Percentiles rank a stretch among this genome's conserved stretches.
phyloP scores from a whole-genome alignment of 345 rosid species.

The Pistacia atlantica region DNA sequence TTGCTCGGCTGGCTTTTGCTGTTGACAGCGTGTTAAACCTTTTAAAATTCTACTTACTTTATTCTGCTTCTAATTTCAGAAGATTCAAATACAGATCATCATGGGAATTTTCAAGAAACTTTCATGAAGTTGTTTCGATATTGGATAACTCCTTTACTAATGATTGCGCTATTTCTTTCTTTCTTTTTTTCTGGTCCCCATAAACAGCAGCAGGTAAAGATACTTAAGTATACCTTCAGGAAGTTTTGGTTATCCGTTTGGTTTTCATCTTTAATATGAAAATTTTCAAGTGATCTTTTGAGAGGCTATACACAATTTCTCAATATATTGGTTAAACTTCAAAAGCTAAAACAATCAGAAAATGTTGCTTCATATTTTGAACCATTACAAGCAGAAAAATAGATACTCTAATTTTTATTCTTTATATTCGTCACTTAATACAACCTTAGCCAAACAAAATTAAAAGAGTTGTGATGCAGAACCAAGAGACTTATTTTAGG shows the following conservation, averaged over 20 bases:
- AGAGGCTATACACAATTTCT: no score
- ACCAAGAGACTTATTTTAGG: no score
- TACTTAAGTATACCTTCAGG: no score
- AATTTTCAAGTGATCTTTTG: no score
- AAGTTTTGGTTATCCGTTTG: no score
- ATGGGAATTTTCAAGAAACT: constrained; percentile 47
- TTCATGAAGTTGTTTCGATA: constrained; percentile 52
- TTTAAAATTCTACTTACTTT: background rate
- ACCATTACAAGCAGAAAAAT: background rate
- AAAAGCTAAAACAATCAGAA: no score
- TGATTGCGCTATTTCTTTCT: constrained; percentile 53
- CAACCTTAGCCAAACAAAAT: background rate
- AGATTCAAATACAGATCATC: constrained; percentile 61
- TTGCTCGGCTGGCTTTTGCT: background rate
- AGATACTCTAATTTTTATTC: background rate
- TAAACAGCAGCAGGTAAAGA: no score
- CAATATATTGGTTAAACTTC: no score
- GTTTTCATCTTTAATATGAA: no score
- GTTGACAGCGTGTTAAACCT: background rate
- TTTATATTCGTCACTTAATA: no score
- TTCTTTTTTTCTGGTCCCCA: constrained; percentile 42
- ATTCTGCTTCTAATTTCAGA: constrained; percentile 50
- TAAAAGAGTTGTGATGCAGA: no score
- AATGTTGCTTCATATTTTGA: background rate
- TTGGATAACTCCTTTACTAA: constrained; percentile 52